These are phyloP conservation scores for Russula compacta DNA, from an alignment of 768 basidiomycete species.

Conservation along the genomic window DNA sequence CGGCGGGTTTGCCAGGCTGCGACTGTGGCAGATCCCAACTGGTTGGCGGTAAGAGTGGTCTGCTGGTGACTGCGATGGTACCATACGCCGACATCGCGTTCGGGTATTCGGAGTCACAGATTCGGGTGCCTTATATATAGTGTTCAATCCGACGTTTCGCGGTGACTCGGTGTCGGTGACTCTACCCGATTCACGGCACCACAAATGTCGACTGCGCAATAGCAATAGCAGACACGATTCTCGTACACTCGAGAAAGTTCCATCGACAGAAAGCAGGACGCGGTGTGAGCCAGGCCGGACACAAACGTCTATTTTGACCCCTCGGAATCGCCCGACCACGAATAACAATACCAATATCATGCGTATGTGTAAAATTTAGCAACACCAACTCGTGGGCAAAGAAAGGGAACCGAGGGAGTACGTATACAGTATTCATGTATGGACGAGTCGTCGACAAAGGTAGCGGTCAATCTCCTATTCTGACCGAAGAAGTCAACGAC, in stretches of 20 bases:
- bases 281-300: not conserved
- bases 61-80: conserved; percentile 34
- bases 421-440: conserved; percentile 44
- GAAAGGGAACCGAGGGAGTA: conserved; percentile 44
- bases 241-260: not conserved
- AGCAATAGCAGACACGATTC: not conserved
- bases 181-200: not conserved
- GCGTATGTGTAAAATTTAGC: conserved; percentile 1
- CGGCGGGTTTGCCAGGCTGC: conserved; percentile 16
- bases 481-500: not conserved
- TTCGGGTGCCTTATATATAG: not conserved
- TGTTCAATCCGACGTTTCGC: not conserved
- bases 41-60: conserved; percentile 36
- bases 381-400: not conserved
- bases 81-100: conserved; percentile 69
- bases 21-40: conserved; percentile 34
- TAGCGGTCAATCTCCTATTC: not conserved
- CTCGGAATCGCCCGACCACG: not conserved
- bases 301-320: conserved; percentile 9
- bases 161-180: too few relatives aligned
- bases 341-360: conserved; percentile 9
- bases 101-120: not conserved
- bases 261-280: not conserved
- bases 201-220: not conserved
- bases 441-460: conserved; percentile 2